Evolutionary conservation across 495 filamentous ascomycete genomes (phyloP).

Genomic region (Podospora sp.): DNA sequence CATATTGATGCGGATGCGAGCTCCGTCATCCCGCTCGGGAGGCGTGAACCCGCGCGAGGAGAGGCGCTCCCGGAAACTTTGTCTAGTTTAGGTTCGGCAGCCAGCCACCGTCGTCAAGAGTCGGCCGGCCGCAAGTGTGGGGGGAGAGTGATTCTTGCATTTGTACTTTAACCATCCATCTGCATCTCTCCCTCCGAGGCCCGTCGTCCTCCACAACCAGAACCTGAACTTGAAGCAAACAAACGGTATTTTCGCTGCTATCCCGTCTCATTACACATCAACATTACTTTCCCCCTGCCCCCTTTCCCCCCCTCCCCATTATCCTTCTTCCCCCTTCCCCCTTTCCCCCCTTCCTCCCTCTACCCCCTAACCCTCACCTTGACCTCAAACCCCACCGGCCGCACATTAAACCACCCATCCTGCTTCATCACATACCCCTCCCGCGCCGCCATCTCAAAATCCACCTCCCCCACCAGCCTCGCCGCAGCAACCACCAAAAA

Average conservation of each 20-base stretch:
- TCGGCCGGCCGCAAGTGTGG: too few relatives aligned
- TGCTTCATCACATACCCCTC: conserved; percentile 56
- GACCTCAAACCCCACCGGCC: conserved; percentile 44
- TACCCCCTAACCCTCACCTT: conserved; percentile 43
- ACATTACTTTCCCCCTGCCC: background rate
- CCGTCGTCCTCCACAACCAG: too few relatives aligned
- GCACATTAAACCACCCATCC: conserved; percentile 53
- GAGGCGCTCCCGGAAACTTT: background rate
- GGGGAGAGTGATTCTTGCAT: too few relatives aligned
- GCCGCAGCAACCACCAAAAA: conserved; percentile 59
- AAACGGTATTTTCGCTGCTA: too few relatives aligned
- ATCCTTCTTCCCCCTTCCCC: background rate
- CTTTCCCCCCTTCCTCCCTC: background rate
- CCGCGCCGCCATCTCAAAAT: conserved; percentile 62
- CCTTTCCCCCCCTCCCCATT: background rate
- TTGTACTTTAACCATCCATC: too few relatives aligned
- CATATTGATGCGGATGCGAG: background rate
- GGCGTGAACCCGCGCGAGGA: too few relatives aligned
- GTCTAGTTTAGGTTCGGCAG: background rate
- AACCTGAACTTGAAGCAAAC: too few relatives aligned
- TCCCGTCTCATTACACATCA: background rate
- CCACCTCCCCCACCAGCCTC: conserved; percentile 61
- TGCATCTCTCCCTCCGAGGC: too few relatives aligned
- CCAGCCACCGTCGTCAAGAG: too few relatives aligned
- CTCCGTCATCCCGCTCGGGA: background rate